Percentiles rank a stretch among this genome's conserved stretches.
phyloP scores from a whole-genome alignment of 148 eudicot species.

The Amaranthus cruentus region DNA sequence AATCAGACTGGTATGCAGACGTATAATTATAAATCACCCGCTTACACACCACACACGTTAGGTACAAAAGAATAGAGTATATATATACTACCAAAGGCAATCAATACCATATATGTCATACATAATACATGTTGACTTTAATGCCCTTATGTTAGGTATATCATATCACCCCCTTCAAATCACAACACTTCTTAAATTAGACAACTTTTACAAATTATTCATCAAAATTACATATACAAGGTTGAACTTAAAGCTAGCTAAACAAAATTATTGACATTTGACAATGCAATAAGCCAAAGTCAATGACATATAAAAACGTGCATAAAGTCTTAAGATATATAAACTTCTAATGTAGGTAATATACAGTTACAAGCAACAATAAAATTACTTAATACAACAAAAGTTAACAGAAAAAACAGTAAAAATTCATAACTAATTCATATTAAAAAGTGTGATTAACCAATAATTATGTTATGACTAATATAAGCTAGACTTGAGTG shows the following conservation, averaged over 20 bases:
- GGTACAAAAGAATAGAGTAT: no score
- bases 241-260: neutral
- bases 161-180: no score
- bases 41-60: no score
- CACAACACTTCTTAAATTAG: neutral
- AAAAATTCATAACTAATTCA: constrained; percentile 5
- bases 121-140: no score
- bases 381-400: neutral
- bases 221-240: neutral
- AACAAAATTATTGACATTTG: neutral
- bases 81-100: no score
- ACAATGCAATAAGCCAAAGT: constrained; percentile 1
- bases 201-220: neutral
- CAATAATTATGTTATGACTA: constrained; percentile 8
- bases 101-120: no score
- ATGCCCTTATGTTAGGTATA: no score
- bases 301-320: neutral
- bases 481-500: constrained; percentile 11
- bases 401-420: neutral
- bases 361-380: neutral
- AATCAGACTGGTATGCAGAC: no score
- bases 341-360: neutral
- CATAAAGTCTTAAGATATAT: neutral
- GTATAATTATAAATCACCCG: no score
- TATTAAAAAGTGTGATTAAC: constrained; percentile 6